Conservation (phyloP, 176 grass and related monocot species). For the Oryza punctata region DNA sequence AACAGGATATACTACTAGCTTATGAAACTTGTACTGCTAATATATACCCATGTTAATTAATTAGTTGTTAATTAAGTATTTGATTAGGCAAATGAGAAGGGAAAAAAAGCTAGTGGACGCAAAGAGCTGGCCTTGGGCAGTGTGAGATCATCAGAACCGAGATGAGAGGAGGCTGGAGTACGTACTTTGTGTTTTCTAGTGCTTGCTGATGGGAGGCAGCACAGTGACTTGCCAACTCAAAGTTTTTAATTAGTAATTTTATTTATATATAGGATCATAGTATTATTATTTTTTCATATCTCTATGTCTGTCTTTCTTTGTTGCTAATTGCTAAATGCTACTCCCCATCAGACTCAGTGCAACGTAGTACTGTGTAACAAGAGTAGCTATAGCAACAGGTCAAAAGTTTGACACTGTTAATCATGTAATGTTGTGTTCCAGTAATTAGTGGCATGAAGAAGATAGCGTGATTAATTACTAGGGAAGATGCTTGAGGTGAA, state of each 20-base stretch:
- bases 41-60: neutral
- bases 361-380: no score
- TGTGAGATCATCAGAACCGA: constrained; percentile 48
- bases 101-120: neutral
- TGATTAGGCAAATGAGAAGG: neutral
- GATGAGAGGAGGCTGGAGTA: neutral
- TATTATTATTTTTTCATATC: neutral
- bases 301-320: neutral
- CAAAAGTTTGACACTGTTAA: no score
- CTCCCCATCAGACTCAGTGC: no score
- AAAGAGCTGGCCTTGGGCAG: constrained; percentile 51
- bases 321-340: no score
- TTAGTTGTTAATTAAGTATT: neutral
- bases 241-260: neutral
- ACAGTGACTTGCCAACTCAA: neutral
- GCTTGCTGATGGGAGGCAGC: constrained; percentile 60
- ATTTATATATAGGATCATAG: neutral
- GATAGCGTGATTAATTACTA: neutral
- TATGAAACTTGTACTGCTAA: neutral
- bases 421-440: no score
- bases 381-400: no score
- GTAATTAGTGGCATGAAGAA: neutral
- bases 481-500: neutral
- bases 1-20: neutral
- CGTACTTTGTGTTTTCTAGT: constrained; percentile 49